Evolutionary conservation across 345 rosid species (phyloP).

Genomic region (Eutrema japonicum): DNA sequence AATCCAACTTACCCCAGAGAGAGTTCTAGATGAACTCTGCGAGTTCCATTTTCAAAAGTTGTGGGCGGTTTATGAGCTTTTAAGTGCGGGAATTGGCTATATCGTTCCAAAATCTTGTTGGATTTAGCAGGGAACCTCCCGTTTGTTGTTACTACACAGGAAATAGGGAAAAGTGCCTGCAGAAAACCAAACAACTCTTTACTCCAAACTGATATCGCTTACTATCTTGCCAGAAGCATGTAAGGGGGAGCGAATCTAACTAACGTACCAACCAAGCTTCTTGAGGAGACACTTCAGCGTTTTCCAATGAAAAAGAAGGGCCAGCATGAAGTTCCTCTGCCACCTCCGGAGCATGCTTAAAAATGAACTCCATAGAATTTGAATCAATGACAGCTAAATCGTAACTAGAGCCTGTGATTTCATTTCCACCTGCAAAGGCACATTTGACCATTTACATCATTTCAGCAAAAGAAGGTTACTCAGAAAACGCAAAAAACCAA

Average conservation of each 20-base stretch:
- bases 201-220: constrained; percentile 7
- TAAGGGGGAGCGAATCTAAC: not conserved
- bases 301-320: constrained; percentile 55
- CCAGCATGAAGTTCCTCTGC: constrained; percentile 60
- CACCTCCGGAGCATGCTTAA: constrained; percentile 71
- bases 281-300: constrained; percentile 54
- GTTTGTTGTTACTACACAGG: constrained; percentile 66
- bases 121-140: constrained; percentile 76
- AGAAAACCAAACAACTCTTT: constrained; percentile 14
- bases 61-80: constrained; percentile 51
- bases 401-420: constrained; percentile 64
- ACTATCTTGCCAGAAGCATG: not conserved
- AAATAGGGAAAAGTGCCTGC: constrained; percentile 81
- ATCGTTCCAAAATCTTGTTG: constrained; percentile 55
- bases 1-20: constrained; percentile 76
- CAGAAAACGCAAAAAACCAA: not conserved
- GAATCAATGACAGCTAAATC: constrained; percentile 83
- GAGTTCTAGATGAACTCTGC: constrained; percentile 88
- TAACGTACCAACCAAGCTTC: constrained; percentile 71
- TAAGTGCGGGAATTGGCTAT: constrained; percentile 63
- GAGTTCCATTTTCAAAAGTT: constrained; percentile 50
- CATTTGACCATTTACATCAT: not conserved
- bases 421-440: constrained; percentile 61
- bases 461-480: not conserved
- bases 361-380: constrained; percentile 73